A percentile compares a stretch with the other conserved stretches of the same genome.
Evolutionary conservation across 192 early-diverging fungal genomes (phyloP).

Genomic region (Rhizoclosmatium sp.): DNA sequence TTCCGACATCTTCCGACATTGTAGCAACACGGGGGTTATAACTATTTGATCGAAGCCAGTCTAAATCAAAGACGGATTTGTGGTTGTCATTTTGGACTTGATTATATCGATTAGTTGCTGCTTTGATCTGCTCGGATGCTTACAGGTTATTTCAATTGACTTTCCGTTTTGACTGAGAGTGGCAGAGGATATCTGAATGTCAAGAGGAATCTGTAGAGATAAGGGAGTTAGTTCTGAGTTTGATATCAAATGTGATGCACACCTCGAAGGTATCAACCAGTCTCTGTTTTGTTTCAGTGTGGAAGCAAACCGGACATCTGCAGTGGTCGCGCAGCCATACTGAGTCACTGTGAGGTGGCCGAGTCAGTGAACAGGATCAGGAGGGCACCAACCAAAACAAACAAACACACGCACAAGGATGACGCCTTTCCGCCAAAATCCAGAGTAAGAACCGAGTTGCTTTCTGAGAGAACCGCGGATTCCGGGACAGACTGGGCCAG

Average conservation of each 20-base stretch:
- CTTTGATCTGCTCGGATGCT: not conserved
- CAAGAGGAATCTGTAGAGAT: constrained; percentile 48
- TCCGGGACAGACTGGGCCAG: too few relatives aligned
- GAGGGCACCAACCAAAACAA: not conserved
- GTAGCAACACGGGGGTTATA: constrained; percentile 65
- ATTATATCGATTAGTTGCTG: not conserved
- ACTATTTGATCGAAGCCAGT: constrained; percentile 72
- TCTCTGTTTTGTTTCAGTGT: constrained; percentile 77
- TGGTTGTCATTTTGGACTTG: constrained; percentile 52
- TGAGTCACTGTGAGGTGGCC: constrained; percentile 55
- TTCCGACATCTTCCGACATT: constrained; percentile 6
- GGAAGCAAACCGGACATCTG: constrained; percentile 78
- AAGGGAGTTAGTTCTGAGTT: not conserved
- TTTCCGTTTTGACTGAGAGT: not conserved
- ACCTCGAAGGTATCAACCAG: constrained; percentile 73
- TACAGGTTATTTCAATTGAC: constrained; percentile 37
- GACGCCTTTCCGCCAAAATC: not conserved
- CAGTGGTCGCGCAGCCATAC: constrained; percentile 91
- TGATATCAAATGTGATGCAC: not conserved
- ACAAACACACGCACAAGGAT: not conserved
- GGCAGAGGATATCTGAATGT: constrained; percentile 44
- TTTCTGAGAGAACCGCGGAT: too few relatives aligned
- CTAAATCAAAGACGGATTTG: constrained; percentile 61
- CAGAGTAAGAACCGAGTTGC: not conserved
- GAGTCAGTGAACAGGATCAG: not conserved